Conservation (phyloP, 2,329 filamentous ascomycete genomes). For the Colletotrichum scovillei region DNA sequence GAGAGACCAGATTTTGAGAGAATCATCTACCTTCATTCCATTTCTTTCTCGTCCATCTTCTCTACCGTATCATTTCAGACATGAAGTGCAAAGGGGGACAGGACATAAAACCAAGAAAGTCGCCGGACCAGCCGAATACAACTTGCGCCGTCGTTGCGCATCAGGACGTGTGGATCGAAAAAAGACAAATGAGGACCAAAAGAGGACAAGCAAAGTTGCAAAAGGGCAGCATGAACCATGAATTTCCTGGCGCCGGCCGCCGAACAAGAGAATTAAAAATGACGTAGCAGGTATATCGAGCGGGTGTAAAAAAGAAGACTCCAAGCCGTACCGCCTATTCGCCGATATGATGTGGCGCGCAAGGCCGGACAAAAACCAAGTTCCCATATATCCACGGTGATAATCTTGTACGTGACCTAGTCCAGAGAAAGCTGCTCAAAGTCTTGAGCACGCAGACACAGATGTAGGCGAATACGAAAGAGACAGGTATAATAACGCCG, state of each 20-base stretch:
- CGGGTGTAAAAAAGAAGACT: conserved; percentile 19
- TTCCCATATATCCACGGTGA: conserved; percentile 32
- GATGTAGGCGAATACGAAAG: conserved; percentile 9
- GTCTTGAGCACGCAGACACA: conserved; percentile 1
- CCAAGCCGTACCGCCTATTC: conserved; percentile 13
- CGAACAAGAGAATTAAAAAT: conserved; percentile 23
- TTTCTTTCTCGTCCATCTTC: conserved; percentile 19
- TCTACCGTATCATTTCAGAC: conserved; percentile 31
- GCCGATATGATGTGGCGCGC: conserved; percentile 1
- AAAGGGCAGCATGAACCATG: not conserved
- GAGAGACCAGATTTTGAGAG: not conserved
- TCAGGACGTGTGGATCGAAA: conserved; percentile 12
- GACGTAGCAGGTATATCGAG: conserved; percentile 33
- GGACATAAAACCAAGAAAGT: conserved; percentile 27
- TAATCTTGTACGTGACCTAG: conserved; percentile 23
- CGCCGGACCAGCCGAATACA: conserved; percentile 42
- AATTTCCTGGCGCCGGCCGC: conserved; percentile 20
- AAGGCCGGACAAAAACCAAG: conserved; percentile 23
- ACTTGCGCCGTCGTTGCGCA: conserved; percentile 26
- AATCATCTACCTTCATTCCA: conserved; percentile 30
- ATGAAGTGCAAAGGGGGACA: conserved; percentile 12
- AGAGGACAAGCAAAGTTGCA: not conserved
- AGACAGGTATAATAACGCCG: conserved; percentile 20
- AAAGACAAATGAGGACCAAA: conserved; percentile 1
- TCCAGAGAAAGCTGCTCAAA: conserved; percentile 23